A percentile compares a stretch with the other conserved stretches of the same genome.
These are phyloP conservation scores for Penicillium polonicum DNA, from an alignment of 2,329 filamentous ascomycete species.

Conservation along the genomic window DNA sequence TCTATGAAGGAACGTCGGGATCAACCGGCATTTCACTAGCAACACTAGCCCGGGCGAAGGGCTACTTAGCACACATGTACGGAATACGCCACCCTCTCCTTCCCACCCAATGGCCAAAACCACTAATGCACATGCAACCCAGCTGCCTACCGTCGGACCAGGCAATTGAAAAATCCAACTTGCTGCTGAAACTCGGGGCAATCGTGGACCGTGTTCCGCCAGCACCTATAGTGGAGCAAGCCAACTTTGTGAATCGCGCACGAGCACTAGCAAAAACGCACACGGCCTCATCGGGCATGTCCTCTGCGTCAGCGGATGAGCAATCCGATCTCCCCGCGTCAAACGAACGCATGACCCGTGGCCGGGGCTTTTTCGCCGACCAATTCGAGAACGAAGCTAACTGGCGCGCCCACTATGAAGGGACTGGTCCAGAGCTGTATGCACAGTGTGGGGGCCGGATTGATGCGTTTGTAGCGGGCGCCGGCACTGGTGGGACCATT, in stretches of 20 bases:
- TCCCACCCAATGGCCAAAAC: conserved; percentile 2
- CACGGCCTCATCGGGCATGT: conserved; percentile 44
- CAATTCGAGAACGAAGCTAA: conserved; percentile 94
- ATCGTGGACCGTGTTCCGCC: conserved; percentile 88
- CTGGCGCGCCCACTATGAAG: conserved; percentile 75
- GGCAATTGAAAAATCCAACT: conserved; percentile 80
- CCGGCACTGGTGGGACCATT: conserved; percentile 91
- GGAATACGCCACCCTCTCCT: conserved; percentile 16
- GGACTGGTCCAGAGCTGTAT: conserved; percentile 88
- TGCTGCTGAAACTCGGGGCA: conserved; percentile 85
- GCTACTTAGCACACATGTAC: conserved; percentile 86
- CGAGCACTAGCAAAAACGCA: conserved; percentile 73
- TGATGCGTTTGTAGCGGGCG: conserved; percentile 88
- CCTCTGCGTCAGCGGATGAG: conserved; percentile 10
- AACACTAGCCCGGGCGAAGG: conserved; percentile 79
- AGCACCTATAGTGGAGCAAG: conserved; percentile 87
- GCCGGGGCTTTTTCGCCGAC: conserved; percentile 87
- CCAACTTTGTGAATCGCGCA: conserved; percentile 93
- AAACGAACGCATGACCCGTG: conserved; percentile 49
- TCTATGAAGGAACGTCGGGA: conserved; percentile 96
- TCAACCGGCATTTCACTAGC: conserved; percentile 95
- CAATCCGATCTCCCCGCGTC: conserved; percentile 19
- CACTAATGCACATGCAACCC: conserved; percentile 18
- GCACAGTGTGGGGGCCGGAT: conserved; percentile 70
- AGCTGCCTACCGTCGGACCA: conserved; percentile 93